Evolutionary conservation across 2,329 filamentous ascomycete species (phyloP), one percentile per base, ranked within the genome.

Genomic region (Penicillium capsulatum): DNA sequence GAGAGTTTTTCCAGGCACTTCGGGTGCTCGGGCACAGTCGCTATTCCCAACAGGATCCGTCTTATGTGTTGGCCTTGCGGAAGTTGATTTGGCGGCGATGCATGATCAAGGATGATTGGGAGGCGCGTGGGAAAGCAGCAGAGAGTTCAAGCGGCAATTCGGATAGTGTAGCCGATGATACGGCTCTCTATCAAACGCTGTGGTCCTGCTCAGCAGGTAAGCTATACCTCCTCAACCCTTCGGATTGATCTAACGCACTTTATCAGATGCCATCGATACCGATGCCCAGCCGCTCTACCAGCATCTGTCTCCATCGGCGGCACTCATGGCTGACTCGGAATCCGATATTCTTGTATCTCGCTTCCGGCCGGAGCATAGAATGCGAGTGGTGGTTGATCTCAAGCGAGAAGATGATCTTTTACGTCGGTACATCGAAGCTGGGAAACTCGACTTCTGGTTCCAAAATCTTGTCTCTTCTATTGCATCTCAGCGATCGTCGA

Each of bases 71-170:
- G 33, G 50, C 58, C 19, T 40, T 63, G 31, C 57, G 55, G 4
- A 61, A 60, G 26, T 40, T 63, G 17, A 86, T 97, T 47, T 98
- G 92, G 92, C 84, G 92, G 58, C 80, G 92, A 38, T 83, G 88
- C 45, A 85, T 85, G 56, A 76, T 91, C 50, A 80, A 82, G 34
- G 90, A 96, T 61, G 80, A 96, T 59, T 98, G 92, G 92, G 71
- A 76, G 17, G 73, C 71, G 42, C 77, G 94, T 58, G 91, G 92
- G 58, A 80, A 86, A 50, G 91, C 85, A 1, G 79, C 83, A 33
- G 73, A 83, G 43, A 84, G 86, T 59, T 79, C 80, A 40, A 89
- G 94, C 55, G 67, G 71, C 3, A 76, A 85, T 46, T 77, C 88
- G 17, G 71, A 81, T 37, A 72, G 76, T 17, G 70, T 77, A 13